phyloP scores from a whole-genome alignment of 805 yeast genomes.

The Cephaloascus fragrans region DNA sequence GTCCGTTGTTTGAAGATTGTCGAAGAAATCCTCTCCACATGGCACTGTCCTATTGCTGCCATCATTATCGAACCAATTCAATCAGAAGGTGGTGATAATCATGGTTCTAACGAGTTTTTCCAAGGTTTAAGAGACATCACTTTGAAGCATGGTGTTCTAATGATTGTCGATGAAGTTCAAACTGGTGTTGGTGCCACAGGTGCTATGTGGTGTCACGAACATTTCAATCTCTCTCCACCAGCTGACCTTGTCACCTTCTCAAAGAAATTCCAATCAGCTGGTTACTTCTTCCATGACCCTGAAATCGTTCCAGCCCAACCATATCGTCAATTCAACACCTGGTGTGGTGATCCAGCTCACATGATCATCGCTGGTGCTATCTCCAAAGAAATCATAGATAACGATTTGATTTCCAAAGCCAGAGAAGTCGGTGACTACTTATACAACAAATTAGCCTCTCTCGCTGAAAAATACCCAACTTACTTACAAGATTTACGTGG shows the following conservation, averaged over 20 bases:
- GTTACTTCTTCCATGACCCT: conserved; percentile 55
- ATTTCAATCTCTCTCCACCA: conserved; percentile 49
- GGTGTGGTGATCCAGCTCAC: conserved; percentile 72
- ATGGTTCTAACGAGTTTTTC: conserved; percentile 51
- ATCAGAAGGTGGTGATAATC: conserved; percentile 73
- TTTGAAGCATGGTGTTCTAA: conserved; percentile 41
- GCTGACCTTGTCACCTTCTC: conserved; percentile 67
- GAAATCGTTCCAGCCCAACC: conserved; percentile 50
- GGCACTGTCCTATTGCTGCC: conserved; percentile 67
- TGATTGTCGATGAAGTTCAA: conserved; percentile 67
- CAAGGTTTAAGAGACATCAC: conserved; percentile 56
- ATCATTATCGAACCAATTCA: conserved; percentile 53
- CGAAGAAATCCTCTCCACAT: conserved; percentile 55
- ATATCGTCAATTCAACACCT: conserved; percentile 66
- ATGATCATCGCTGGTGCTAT: conserved; percentile 55
- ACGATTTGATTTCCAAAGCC: conserved; percentile 38
- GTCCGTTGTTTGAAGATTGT: conserved; percentile 69
- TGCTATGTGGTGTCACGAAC: conserved; percentile 66
- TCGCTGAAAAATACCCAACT: conserved; percentile 30
- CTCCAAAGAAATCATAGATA: conserved; percentile 40
- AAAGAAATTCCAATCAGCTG: conserved; percentile 67
- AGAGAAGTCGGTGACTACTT: conserved; percentile 46
- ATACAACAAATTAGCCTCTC: conserved; percentile 26
- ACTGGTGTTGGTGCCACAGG: conserved; percentile 72
- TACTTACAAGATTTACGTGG: conserved; percentile 47